A percentile compares a stretch with the other conserved stretches of the same genome.
Conservation (phyloP, 805 yeast species). For the Hanseniaspora jakobsenii region DNA sequence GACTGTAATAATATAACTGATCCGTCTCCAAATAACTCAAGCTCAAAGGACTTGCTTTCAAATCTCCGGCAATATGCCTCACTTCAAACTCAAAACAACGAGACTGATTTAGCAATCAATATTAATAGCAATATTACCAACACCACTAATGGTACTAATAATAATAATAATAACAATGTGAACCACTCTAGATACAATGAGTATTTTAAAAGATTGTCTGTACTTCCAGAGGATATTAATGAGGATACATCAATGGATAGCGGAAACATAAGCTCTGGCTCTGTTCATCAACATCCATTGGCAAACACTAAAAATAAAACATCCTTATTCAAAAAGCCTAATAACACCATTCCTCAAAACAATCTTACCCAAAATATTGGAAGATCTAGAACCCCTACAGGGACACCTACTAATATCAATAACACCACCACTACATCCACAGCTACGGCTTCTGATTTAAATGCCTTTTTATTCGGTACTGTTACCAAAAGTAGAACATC, state of each 20-base stretch:
- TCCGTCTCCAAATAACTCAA: conserved; percentile 34
- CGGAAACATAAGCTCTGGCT: neutral
- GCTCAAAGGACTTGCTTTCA: conserved; percentile 22
- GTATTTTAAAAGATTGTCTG: conserved; percentile 52
- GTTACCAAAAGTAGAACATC: conserved; percentile 12
- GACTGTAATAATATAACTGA: conserved; percentile 43
- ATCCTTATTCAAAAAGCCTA: conserved; percentile 10
- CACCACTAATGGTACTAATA: conserved; percentile 11
- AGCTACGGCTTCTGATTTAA: no score
- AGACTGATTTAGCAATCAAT: no score
- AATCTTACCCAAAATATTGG: conserved; percentile 10
- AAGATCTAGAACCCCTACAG: conserved; percentile 14
- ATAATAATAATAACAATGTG: conserved; percentile 24
- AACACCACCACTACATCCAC: no score
- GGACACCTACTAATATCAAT: neutral
- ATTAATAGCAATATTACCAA: conserved; percentile 17
- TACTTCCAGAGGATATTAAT: conserved; percentile 40
- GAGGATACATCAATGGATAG: conserved; percentile 5
- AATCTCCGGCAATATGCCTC: conserved; percentile 4
- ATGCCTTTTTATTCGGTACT: conserved; percentile 2
- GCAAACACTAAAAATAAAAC: conserved; percentile 1
- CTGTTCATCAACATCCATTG: neutral
- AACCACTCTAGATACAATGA: conserved; percentile 43
- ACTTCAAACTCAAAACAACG: no score
- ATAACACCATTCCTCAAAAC: neutral